Evolutionary conservation across 148 eudicot genomes (phyloP), one percentile per base, ranked within the genome.

Genomic region (Talinum fruticosum): DNA sequence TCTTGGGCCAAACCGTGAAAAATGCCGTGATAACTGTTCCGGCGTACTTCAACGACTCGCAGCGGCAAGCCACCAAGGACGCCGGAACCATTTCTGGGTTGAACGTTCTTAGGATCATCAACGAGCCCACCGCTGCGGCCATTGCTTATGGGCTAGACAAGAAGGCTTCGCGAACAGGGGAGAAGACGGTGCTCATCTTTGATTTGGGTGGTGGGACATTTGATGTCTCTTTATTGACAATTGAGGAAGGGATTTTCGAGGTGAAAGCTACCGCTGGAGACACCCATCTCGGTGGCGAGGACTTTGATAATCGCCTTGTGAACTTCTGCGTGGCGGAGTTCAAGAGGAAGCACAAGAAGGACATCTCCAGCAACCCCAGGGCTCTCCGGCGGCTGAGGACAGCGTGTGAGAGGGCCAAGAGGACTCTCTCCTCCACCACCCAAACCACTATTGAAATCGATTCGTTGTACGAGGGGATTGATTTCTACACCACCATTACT

Each of bases 241-340:
- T 77, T 24, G 79, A 77, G 28, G 79, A 77, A 28, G 79, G 79
- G 47, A 69, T 77, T n/a, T 77, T 77, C 5, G 79, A 77, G 65
- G 79, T 77, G 66, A 77, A 77, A 65, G 73, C 79, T 24, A 77
- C 79, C 26, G 79, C 79, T 19, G 79, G 79, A 21, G 79, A 77
- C 6, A 77, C 79, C 23, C 79, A 77, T 35, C 73, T 77, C 5
- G 79, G 79, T 19, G 79, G 79, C 15, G 79, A 77, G 26, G 66
- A 77, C n/a, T 77, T 77, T 6, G 79, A 77, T 24, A 69, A 77
- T 15, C 24, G 79, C 33, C 14, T 77, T 32, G 79, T 77, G 6
- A 77, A 77, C 21, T 72, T 67, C 29, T 77, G 69, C 53, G 79
- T 36, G 10, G 66, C 65, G 2, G 79, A 77, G 24, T 77, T 77